A percentile compares a stretch with the other conserved stretches of the same genome.
These are phyloP conservation scores for Candida krabiensis DNA, from an alignment of 805 yeast genomes.

Conservation along the genomic window DNA sequence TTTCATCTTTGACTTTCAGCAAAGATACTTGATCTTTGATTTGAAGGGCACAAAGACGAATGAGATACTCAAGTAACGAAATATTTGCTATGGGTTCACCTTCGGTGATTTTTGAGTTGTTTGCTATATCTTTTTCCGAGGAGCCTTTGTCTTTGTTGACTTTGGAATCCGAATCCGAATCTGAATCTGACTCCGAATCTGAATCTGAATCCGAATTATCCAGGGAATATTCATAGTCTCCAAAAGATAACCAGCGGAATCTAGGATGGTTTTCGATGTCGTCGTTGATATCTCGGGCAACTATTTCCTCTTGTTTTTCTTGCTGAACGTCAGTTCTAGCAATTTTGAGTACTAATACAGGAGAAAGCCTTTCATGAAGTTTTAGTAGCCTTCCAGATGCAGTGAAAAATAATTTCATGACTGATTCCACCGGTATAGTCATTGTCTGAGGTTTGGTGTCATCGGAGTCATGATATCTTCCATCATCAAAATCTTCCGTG, in stretches of 20 bases:
- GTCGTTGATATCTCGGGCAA: conserved; percentile 12
- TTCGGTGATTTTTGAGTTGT: conserved; percentile 7
- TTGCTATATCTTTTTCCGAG: conserved; percentile 25
- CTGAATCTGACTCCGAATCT: conserved; percentile 20
- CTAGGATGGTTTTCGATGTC: conserved; percentile 4
- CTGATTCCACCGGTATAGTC: conserved; percentile 37
- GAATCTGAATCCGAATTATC: conserved; percentile 15
- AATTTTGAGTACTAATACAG: conserved; percentile 65
- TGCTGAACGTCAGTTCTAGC: conserved; percentile 3
- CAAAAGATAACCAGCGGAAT: conserved; percentile 54
- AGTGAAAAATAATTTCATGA: conserved; percentile 60
- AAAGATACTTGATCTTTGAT: conserved; percentile 55
- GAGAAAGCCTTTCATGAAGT: conserved; percentile 59
- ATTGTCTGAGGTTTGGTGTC: conserved; percentile 40
- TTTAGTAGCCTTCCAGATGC: conserved; percentile 67
- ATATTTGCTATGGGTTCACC: conserved; percentile 28
- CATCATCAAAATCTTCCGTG: conserved; percentile 65
- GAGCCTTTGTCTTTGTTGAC: conserved; percentile 26
- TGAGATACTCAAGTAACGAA: conserved; percentile 61
- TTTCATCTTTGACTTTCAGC: conserved; percentile 62
- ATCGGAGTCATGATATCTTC: conserved; percentile 64
- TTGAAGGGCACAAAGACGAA: conserved; percentile 61
- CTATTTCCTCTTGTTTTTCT: conserved; percentile 16
- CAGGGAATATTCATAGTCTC: conserved; percentile 33
- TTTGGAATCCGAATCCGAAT: conserved; percentile 22